These are phyloP conservation scores for Candida piceae DNA, from an alignment of 805 yeast genomes.

Conservation along the genomic window DNA sequence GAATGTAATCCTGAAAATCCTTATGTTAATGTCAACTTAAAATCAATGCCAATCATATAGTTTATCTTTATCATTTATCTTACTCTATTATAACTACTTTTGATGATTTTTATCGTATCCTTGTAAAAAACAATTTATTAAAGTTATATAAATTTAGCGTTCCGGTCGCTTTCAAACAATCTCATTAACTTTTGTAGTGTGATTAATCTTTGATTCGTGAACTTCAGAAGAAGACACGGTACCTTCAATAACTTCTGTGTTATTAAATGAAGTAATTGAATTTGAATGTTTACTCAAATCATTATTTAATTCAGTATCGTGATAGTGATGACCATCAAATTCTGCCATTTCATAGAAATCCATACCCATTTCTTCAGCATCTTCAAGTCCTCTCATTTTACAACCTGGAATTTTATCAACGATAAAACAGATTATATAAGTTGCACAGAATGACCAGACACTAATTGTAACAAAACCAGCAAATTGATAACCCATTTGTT, in stretches of 20 bases:
- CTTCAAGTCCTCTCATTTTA: constrained; percentile 38
- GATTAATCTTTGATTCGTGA: constrained; percentile 13
- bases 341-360: constrained; percentile 50
- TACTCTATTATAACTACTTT: no score
- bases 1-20: constrained; percentile 64
- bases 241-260: constrained; percentile 9
- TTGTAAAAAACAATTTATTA: no score
- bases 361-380: constrained; percentile 48
- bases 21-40: constrained; percentile 58
- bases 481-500: constrained; percentile 42
- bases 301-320: constrained; percentile 13
- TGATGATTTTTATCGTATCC: no score
- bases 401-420: constrained; percentile 50
- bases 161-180: no score
- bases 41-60: constrained; percentile 40
- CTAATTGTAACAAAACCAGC: constrained; percentile 38
- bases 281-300: constrained; percentile 6
- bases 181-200: constrained; percentile 14
- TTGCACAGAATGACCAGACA: constrained; percentile 42
- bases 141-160: no score
- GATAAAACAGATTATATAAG: constrained; percentile 38
- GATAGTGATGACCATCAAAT: constrained; percentile 30
- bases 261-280: constrained; percentile 10
- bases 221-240: constrained; percentile 13
- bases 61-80: no score